Evolutionary conservation across 192 early-diverging fungal species (phyloP), one percentile per base, ranked within the genome.

Genomic region (Diversispora epigaea): DNA sequence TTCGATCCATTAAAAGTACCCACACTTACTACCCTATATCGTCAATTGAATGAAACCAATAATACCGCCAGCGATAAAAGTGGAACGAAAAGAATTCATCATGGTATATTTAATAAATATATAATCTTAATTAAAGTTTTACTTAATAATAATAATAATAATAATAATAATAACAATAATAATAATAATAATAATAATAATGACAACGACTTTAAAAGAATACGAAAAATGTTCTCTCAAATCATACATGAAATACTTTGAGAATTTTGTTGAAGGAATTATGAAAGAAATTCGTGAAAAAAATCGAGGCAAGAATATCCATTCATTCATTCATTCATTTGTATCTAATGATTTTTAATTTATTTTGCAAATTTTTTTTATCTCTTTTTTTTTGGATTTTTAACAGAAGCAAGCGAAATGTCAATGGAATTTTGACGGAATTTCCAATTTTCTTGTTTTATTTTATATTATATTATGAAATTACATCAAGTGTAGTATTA

Each of bases 1-100:
- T 99, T 98, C 79, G 87, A 98, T 75, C 97, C 97, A 32, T 80
- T 89, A 14, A 75, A 73, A 3, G 91, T 90, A 8, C 97, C 97
- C 0, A 94, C 89, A 1, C 71, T 99, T 43, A 65, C 81, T 12
- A 80, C 84, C 52, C 80, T 99, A 21, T 77, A 90, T 47, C 80
- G 83, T 44, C 91, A 96, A 67, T 61, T 94, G 43, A 88, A 91
- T 65, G 76, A 77, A 43, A 82, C 80, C 49, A 78, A 77, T 73
- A 69, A 25, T 68, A 14, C 52, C 60, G 19, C 60, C 75, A 6
- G 1, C 32, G n/a, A 39, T 14, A 47, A 54, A 40, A 54, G 39
- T 73, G 76, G 15, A 71, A 43, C 0, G 77, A 80, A 43, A 57
- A 75, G 2, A 32, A 66, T 86, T 43, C 77, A 80, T 69, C 82